A percentile compares a stretch with the other conserved stretches of the same genome.
Conservation (phyloP, 108 stramenopile species). For the Pseudonitzschia pungens region DNA sequence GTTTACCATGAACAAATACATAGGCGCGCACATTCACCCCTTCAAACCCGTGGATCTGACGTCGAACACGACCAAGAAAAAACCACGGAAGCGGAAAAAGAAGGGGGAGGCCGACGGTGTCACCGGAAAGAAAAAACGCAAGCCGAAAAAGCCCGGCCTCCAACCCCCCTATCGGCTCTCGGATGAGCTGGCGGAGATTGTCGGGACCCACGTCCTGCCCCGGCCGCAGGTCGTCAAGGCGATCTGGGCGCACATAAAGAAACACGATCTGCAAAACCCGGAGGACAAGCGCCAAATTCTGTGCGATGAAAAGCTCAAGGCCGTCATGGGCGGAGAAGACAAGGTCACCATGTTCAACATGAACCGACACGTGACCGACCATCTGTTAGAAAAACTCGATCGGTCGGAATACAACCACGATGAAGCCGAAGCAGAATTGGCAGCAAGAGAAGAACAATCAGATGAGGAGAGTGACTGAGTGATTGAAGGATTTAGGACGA, state of each 20-base stretch:
- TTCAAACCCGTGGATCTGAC: constrained; percentile 78
- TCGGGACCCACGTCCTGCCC: constrained; percentile 65
- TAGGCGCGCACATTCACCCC: constrained; percentile 72
- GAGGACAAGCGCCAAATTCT: constrained; percentile 84
- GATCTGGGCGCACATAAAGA: constrained; percentile 86
- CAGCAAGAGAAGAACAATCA: neutral
- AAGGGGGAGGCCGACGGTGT: constrained; percentile 19
- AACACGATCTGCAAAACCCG: constrained; percentile 84
- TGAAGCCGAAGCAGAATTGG: constrained; percentile 27
- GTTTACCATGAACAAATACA: constrained; percentile 88
- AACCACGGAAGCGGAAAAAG: constrained; percentile 26
- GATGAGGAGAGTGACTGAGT: neutral
- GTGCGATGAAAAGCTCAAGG: constrained; percentile 72
- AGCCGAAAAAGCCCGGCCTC: constrained; percentile 52
- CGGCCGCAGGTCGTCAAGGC: constrained; percentile 81
- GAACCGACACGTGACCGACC: constrained; percentile 76
- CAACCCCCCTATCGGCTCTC: constrained; percentile 79
- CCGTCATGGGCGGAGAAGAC: constrained; percentile 70
- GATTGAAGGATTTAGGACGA: neutral
- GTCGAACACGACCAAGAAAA: constrained; percentile 33
- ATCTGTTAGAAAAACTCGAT: constrained; percentile 81
- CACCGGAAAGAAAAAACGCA: constrained; percentile 40
- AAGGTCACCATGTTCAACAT: constrained; percentile 90
- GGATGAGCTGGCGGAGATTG: constrained; percentile 63
- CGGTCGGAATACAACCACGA: constrained; percentile 43